Conservation (phyloP, 192 early-diverging fungal species). For the Gaertneriomyces semiglobifer region DNA sequence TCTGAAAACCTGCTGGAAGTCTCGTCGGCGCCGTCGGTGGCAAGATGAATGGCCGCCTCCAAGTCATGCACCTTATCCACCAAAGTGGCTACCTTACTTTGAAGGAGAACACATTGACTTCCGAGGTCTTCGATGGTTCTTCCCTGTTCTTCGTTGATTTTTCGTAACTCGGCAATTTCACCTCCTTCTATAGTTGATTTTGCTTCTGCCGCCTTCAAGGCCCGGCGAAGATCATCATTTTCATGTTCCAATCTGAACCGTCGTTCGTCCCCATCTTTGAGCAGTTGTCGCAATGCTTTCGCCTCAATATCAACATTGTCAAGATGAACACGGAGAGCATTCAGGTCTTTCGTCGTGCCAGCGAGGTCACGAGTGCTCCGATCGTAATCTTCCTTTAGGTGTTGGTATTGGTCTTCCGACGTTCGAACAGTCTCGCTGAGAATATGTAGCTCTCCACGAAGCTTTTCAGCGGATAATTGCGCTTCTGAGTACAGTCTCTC, state of each 20-base stretch:
- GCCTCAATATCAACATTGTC: conserved; percentile 4
- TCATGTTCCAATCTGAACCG: not conserved
- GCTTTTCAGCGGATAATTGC: conserved; percentile 16
- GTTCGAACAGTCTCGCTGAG: not conserved
- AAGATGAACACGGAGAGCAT: not conserved
- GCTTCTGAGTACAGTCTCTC: conserved; percentile 22
- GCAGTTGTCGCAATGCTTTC: conserved; percentile 1
- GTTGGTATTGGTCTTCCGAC: not conserved
- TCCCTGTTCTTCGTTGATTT: not conserved
- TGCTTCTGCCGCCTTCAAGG: conserved; percentile 1
- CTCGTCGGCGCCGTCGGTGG: conserved; percentile 19
- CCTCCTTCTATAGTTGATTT: not conserved
- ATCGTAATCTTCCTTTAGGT: conserved; percentile 1
- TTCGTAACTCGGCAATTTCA: conserved; percentile 3
- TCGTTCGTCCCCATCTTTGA: conserved; percentile 5
- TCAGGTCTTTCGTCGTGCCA: not conserved
- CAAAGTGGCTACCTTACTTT: conserved; percentile 22
- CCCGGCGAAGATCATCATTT: not conserved
- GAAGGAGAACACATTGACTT: conserved; percentile 6
- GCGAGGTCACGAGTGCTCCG: not conserved
- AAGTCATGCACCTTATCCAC: conserved; percentile 37
- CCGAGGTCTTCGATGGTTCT: conserved; percentile 11
- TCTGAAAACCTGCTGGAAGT: not conserved
- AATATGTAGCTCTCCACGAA: conserved; percentile 15
- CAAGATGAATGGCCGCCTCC: conserved; percentile 28